Conservation (phyloP, 2,329 filamentous ascomycete species). For the Westerdykella aurantiaca region DNA sequence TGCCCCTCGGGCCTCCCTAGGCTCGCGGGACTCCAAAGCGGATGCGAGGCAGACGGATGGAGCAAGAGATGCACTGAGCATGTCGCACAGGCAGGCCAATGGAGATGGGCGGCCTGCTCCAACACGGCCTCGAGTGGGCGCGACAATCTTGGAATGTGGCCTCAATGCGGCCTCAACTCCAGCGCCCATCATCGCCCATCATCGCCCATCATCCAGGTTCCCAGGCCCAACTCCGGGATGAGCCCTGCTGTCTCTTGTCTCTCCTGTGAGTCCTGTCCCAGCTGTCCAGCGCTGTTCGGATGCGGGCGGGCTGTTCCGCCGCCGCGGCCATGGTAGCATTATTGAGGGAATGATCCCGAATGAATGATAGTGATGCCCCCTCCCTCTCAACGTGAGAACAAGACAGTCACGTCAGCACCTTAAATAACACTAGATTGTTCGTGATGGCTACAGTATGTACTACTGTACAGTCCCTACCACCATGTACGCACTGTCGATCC, state of each 20-base stretch:
- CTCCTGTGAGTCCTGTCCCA: too few species aligned
- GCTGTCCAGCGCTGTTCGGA: conserved; percentile 25
- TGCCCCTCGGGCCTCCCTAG: conserved; percentile 1
- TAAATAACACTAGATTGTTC: too few species aligned
- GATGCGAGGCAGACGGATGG: conserved; percentile 26
- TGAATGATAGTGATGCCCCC: neutral
- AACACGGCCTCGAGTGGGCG: too few species aligned
- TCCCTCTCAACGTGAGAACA: too few species aligned
- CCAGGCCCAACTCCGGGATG: too few species aligned
- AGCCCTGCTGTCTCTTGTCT: neutral
- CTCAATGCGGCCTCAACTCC: neutral
- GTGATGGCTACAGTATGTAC: too few species aligned
- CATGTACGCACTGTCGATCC: neutral
- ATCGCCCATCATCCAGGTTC: neutral
- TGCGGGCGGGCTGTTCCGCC: conserved; percentile 40
- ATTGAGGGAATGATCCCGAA: neutral
- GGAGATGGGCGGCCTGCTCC: conserved; percentile 8
- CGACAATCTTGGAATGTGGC: neutral
- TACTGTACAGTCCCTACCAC: neutral
- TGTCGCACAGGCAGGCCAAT: conserved; percentile 28
- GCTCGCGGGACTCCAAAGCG: conserved; percentile 23
- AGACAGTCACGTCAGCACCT: too few species aligned
- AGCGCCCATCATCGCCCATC: neutral
- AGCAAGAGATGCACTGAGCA: conserved; percentile 28
- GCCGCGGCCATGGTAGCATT: conserved; percentile 40